Evolutionary conservation across 192 early-diverging fungal genomes (phyloP), one percentile per base, ranked within the genome.

Genomic region (Cetraspora pellucida): DNA sequence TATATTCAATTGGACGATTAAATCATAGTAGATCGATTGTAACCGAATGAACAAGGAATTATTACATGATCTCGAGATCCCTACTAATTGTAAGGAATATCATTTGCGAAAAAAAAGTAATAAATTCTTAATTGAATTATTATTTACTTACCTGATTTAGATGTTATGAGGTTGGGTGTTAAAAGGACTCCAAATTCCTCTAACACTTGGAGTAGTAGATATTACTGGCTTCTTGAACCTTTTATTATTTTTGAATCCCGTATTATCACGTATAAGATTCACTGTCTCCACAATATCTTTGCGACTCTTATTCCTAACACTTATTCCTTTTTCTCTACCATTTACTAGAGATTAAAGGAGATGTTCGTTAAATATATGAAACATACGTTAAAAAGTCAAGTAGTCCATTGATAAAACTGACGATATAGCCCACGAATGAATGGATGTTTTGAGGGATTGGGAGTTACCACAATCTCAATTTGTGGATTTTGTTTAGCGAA

Each of bases 181-280:
- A 87, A 94, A 94, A 43, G 93, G 92, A 77, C 91, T 93, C 89
- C 91, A 94, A 74, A 93, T 93, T 58, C 92, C 93, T 61, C 93
- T 88, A 17, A 94, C 91, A 74, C 91, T 92, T 43, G 87, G 87
- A 45, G 90, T 93, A 23, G 91, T 90, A 6, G 93, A 94, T 57
- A 93, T 86, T 27, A 93, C 92, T 55, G 90, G 89, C 63, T 85
- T 87, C 78, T 92, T 92, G 80, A 88, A 85, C 23, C 87, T 83
- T 61, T 78, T 83, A 75, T 90, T 89, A 68, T 79, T 80, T 77
- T 85, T 86, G 23, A 81, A 70, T 25, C 92, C 93, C 43, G 90
- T 84, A 65, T 89, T 89, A 67, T 92, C 88, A 57, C 87, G 87
- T 73, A 94, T 79, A 8, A 87, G 82, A 75, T 84, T 70, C 3